Conservation (phyloP, 2,329 filamentous ascomycete species). For the Gaeumannomyces tritici region DNA sequence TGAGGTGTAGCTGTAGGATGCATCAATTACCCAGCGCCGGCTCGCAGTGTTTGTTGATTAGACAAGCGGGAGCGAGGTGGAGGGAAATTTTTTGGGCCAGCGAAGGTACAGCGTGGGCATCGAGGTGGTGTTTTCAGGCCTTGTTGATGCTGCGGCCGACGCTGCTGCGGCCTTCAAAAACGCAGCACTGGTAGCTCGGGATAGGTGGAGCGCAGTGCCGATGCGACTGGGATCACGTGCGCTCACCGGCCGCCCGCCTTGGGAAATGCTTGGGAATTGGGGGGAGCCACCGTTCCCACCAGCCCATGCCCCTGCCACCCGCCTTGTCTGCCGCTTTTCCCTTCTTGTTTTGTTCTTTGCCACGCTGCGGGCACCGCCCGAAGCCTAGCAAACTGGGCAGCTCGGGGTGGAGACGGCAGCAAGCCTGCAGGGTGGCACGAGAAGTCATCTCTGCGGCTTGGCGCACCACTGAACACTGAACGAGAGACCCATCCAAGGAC, state of each 20-base stretch:
- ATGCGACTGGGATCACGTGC: not conserved
- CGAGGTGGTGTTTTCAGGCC: not conserved
- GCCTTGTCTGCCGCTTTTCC: not conserved
- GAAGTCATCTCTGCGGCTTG: not conserved
- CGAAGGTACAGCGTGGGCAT: not conserved
- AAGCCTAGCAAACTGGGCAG: not conserved
- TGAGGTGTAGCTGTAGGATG: not conserved
- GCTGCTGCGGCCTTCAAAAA: not conserved
- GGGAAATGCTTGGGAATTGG: too few species aligned
- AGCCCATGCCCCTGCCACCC: not conserved
- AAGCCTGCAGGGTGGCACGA: not conserved
- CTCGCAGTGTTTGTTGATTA: not conserved
- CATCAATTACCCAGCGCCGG: not conserved
- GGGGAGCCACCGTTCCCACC: not conserved
- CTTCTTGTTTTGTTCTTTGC: not conserved
- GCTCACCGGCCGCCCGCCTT: not conserved
- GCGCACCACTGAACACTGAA: not conserved
- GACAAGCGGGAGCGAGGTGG: not conserved
- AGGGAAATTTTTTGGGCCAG: not conserved
- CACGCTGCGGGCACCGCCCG: not conserved
- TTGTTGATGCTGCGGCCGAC: not conserved
- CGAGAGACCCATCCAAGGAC: not conserved
- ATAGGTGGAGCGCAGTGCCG: not conserved
- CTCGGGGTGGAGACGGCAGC: not conserved
- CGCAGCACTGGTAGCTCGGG: not conserved